Conservation (phyloP, 495 filamentous ascomycete species). For the Neurospora sp. region DNA sequence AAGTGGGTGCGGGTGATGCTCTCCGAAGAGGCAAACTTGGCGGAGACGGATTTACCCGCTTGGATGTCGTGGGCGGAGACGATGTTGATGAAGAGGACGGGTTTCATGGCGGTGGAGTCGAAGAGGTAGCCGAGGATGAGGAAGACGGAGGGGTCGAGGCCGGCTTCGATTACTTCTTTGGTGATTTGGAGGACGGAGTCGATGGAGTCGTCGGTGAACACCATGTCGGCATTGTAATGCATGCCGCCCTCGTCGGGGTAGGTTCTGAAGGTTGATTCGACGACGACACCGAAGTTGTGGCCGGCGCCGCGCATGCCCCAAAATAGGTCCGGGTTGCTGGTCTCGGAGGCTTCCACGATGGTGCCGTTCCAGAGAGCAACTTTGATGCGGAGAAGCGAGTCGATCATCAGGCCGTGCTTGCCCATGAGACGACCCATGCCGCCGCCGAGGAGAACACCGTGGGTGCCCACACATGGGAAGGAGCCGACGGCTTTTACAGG, state of each 20-base stretch:
- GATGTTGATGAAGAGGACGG: neutral
- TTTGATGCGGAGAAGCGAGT: conserved; percentile 36
- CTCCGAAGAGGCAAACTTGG: neutral
- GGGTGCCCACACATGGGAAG: conserved; percentile 38
- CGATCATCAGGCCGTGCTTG: conserved; percentile 38
- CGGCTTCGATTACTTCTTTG: conserved; percentile 31
- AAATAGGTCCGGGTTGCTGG: conserved; percentile 32
- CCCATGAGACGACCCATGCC: conserved; percentile 44
- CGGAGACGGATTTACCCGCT: neutral
- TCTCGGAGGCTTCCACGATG: conserved; percentile 21
- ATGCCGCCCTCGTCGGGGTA: neutral
- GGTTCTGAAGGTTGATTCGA: conserved; percentile 9
- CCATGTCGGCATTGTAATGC: conserved; percentile 30
- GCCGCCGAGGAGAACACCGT: conserved; percentile 43
- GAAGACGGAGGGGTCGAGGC: conserved; percentile 26
- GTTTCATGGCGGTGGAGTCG: neutral
- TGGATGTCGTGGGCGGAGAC: neutral
- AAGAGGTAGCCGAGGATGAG: conserved; percentile 18
- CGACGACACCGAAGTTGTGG: conserved; percentile 46
- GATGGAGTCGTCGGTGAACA: conserved; percentile 40
- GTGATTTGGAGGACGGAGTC: conserved; percentile 35
- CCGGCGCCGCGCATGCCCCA: conserved; percentile 46
- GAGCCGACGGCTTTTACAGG: conserved; percentile 19
- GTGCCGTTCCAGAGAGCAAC: conserved; percentile 40
- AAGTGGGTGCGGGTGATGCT: neutral